These are phyloP conservation scores for Colletotrichum sp. DNA, from an alignment of 2,329 filamentous ascomycete genomes.

Conservation along the genomic window DNA sequence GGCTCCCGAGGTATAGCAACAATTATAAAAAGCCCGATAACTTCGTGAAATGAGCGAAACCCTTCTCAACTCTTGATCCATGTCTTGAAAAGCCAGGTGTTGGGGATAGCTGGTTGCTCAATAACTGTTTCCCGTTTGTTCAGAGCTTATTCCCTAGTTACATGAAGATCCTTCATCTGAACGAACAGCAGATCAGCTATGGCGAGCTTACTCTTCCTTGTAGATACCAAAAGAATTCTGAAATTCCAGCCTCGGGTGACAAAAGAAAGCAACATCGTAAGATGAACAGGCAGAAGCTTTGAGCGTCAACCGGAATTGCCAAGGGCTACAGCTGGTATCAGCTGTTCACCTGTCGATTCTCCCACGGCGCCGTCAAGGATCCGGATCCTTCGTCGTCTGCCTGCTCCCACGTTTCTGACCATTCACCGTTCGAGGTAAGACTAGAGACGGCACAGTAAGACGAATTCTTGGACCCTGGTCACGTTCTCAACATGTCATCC, in stretches of 20 bases:
- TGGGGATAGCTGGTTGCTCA: not conserved
- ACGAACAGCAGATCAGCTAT: not conserved
- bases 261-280: not conserved
- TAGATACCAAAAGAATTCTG: not conserved
- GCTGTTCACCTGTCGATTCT: too few relatives aligned
- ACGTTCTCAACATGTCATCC: not conserved
- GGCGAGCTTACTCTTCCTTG: not conserved
- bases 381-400: not conserved
- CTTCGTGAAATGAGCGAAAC: not conserved
- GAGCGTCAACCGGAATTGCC: not conserved
- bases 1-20: accelerated
- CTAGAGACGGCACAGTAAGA: not conserved
- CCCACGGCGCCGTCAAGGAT: not conserved
- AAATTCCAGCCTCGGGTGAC: not conserved
- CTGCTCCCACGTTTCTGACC: not conserved
- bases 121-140: not conserved
- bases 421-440: not conserved
- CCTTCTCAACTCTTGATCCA: not conserved
- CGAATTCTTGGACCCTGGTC: not conserved
- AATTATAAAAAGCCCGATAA: not conserved
- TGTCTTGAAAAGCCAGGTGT: not conserved
- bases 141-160: accelerated
- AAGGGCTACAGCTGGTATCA: not conserved
- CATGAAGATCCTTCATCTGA: not conserved
- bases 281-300: not conserved